A percentile compares a stretch with the other conserved stretches of the same genome.
Evolutionary conservation across 768 basidiomycete species (phyloP).

Genomic region (Amanita pallidorosea): DNA sequence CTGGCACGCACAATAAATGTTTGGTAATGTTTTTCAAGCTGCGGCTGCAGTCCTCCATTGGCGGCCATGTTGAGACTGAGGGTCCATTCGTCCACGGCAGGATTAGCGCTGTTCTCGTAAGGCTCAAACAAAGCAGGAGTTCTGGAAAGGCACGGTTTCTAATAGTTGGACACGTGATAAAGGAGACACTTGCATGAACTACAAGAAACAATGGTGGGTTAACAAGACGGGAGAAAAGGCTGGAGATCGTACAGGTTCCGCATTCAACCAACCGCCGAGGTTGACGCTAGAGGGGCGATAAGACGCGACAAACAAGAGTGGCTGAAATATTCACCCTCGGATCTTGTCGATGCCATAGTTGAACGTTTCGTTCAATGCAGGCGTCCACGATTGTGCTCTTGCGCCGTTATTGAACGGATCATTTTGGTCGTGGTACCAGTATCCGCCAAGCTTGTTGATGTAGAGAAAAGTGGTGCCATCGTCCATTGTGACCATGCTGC

Average conservation of each 20-base stretch:
- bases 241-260: constrained; percentile 66
- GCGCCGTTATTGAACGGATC: constrained; percentile 84
- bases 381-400: constrained; percentile 70
- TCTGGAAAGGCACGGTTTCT: constrained; percentile 23
- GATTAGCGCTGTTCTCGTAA: constrained; percentile 33
- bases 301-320: not conserved
- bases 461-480: constrained; percentile 84
- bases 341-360: constrained; percentile 64
- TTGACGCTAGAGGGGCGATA: constrained; percentile 60
- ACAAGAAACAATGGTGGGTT: constrained; percentile 2
- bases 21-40: constrained; percentile 82
- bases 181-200: constrained; percentile 54
- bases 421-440: constrained; percentile 78
- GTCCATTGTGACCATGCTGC: constrained; percentile 65
- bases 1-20: constrained; percentile 71
- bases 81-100: constrained; percentile 76
- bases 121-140: constrained; percentile 65
- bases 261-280: constrained; percentile 85
- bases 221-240: constrained; percentile 8
- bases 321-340: constrained; percentile 44
- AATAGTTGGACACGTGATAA: not conserved
- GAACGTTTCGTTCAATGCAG: constrained; percentile 80
- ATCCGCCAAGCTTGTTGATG: constrained; percentile 72
- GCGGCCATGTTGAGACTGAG: constrained; percentile 63
- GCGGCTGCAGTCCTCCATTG: constrained; percentile 43